Conservation (phyloP, 2,329 filamentous ascomycete genomes). For the Phoma sp. region DNA sequence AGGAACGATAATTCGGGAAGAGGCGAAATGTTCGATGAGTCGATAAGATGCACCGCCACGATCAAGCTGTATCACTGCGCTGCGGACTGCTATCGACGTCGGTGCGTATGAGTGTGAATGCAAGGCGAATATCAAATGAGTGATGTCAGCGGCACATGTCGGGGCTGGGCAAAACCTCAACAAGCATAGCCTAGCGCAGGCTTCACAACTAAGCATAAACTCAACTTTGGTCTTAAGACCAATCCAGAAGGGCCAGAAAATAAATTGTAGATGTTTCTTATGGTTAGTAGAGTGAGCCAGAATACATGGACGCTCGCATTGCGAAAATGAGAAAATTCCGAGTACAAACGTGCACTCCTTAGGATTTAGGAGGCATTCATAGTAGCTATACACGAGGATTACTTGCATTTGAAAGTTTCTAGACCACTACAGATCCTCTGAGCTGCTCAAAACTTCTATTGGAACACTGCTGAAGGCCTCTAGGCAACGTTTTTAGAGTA, state of each 20-base stretch:
- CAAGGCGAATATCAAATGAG: not conserved
- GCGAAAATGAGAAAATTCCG: too few species aligned
- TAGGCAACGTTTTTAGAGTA: too few species aligned
- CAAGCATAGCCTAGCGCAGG: constrained; percentile 15
- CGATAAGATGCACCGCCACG: not conserved
- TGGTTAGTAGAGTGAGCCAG: too few species aligned
- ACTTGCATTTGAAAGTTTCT: too few species aligned
- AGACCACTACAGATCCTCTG: too few species aligned
- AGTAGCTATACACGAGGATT: too few species aligned
- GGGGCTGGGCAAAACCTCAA: not conserved
- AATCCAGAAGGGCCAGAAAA: not conserved
- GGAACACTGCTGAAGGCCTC: too few species aligned
- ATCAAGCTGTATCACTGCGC: not conserved
- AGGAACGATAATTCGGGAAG: not conserved
- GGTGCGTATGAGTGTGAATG: not conserved
- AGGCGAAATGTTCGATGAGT: not conserved
- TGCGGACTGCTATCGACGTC: not conserved
- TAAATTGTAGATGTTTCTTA: not conserved
- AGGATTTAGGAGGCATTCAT: too few species aligned
- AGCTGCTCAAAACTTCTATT: too few species aligned
- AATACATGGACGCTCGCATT: too few species aligned
- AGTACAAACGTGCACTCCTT: too few species aligned
- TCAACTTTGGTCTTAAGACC: constrained; percentile 21
- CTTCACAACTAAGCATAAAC: constrained; percentile 22
- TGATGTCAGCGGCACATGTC: constrained; percentile 16